Percentiles rank a stretch among this genome's conserved stretches.
Evolutionary conservation across 331 rosid species (phyloP).

Genomic region (Dryas integrifolia): DNA sequence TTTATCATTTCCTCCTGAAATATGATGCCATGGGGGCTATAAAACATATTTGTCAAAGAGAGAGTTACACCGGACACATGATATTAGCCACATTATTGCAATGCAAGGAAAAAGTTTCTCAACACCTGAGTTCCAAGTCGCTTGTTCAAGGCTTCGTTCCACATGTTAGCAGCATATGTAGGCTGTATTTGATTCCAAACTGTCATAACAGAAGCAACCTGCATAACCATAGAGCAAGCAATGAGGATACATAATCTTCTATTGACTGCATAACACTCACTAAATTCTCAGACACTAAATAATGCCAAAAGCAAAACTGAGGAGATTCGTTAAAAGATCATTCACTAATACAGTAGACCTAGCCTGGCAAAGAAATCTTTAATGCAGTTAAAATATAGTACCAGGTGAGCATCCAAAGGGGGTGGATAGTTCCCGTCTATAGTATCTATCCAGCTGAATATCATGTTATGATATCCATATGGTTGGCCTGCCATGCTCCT

Average conservation of each 20-base stretch:
- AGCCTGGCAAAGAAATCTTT: slow-evolving; percentile 18
- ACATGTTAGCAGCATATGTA: slow-evolving; percentile 81
- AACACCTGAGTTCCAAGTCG: slow-evolving; percentile 81
- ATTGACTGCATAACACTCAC: background rate
- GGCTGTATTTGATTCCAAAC: slow-evolving; percentile 89
- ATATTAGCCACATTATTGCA: background rate
- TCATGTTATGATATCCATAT: slow-evolving; percentile 94
- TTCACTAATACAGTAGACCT: slow-evolving; percentile 6
- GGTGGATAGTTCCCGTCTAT: slow-evolving; percentile 74
- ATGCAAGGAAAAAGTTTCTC: slow-evolving; percentile 3
- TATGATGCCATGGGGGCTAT: background rate
- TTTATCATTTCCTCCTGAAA: background rate
- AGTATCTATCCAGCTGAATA: slow-evolving; percentile 98
- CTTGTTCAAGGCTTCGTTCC: slow-evolving; percentile 98
- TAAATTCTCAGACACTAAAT: background rate
- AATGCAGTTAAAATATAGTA: slow-evolving; percentile 27
- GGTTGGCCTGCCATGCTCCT: slow-evolving; percentile 79
- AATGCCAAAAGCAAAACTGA: slow-evolving; percentile 5
- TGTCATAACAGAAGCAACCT: slow-evolving; percentile 98
- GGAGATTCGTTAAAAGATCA: background rate
- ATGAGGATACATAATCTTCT: slow-evolving; percentile 11
- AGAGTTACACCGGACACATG: background rate
- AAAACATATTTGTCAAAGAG: background rate
- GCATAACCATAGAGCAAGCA: slow-evolving; percentile 26
- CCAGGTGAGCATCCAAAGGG: slow-evolving; percentile 97